These are phyloP conservation scores for Solanum neorickii DNA, from an alignment of 257 asterid species.

Conservation along the genomic window DNA sequence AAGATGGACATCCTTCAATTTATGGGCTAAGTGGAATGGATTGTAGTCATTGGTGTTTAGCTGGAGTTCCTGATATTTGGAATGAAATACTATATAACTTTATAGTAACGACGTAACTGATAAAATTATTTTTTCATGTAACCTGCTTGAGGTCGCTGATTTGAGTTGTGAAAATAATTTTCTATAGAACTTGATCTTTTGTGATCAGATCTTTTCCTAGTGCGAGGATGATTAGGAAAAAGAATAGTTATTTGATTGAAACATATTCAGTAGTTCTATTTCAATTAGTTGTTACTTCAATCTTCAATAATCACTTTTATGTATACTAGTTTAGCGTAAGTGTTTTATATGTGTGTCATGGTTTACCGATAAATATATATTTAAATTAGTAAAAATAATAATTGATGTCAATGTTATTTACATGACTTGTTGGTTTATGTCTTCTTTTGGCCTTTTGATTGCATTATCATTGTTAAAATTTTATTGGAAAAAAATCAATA, in stretches of 20 bases:
- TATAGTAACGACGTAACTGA: constrained; percentile 6
- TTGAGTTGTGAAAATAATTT: too few relatives aligned
- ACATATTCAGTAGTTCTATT: background rate
- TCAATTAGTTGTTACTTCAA: background rate
- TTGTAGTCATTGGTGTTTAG: constrained; percentile 92
- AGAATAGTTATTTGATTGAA: background rate
- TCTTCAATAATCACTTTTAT: background rate
- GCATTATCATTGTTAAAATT: too few relatives aligned
- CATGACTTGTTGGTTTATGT: too few relatives aligned
- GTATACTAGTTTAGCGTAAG: too few relatives aligned
- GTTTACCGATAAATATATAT: too few relatives aligned
- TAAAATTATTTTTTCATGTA: background rate
- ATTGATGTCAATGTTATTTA: too few relatives aligned
- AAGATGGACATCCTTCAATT: constrained; percentile 85
- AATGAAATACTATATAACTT: constrained; percentile 55
- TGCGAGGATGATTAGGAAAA: background rate
- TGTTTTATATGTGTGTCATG: too few relatives aligned
- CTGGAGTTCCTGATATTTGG: constrained; percentile 94
- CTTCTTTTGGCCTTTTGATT: too few relatives aligned
- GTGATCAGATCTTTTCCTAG: too few relatives aligned
- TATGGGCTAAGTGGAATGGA: constrained; percentile 62
- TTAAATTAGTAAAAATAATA: too few relatives aligned
- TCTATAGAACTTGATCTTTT: too few relatives aligned
- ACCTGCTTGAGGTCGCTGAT: background rate
- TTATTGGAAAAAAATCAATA: too few relatives aligned